These are phyloP conservation scores for Trichosporon sp. DNA, from an alignment of 1,284 basidiomycete species.

Conservation along the genomic window DNA sequence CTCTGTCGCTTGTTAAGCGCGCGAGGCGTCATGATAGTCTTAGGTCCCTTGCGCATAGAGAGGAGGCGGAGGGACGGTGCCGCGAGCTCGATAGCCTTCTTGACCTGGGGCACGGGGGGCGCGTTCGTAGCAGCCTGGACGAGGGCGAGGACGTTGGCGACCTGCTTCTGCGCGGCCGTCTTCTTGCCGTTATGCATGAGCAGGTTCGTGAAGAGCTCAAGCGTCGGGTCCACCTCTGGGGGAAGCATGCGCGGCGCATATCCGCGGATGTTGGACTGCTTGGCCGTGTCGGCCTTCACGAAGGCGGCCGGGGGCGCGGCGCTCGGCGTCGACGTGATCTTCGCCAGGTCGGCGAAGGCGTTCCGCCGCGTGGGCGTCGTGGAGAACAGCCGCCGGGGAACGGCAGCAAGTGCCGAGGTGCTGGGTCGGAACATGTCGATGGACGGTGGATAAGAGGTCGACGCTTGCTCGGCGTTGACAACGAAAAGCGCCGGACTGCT, in stretches of 20 bases:
- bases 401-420: not conserved
- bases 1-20: constrained; percentile 73
- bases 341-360: constrained; percentile 17
- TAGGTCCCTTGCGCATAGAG: constrained; percentile 57
- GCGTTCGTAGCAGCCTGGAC: constrained; percentile 64
- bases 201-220: constrained; percentile 63
- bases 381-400: constrained; percentile 9
- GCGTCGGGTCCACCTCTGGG: constrained; percentile 66
- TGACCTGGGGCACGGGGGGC: constrained; percentile 69
- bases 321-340: constrained; percentile 1
- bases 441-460: not conserved
- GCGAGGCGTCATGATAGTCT: constrained; percentile 60
- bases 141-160: constrained; percentile 56
- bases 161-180: constrained; percentile 57
- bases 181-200: constrained; percentile 66
- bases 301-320: not conserved
- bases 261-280: constrained; percentile 19
- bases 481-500: too few species aligned
- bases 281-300: not conserved
- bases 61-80: constrained; percentile 60
- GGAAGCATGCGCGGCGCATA: constrained; percentile 52
- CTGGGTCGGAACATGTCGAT: constrained; percentile 6
- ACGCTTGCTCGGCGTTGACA: not conserved
- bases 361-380: not conserved
- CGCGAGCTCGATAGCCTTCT: constrained; percentile 60